phyloP scores from a whole-genome alignment of 768 basidiomycete species.

The Termitomyces heimii region DNA sequence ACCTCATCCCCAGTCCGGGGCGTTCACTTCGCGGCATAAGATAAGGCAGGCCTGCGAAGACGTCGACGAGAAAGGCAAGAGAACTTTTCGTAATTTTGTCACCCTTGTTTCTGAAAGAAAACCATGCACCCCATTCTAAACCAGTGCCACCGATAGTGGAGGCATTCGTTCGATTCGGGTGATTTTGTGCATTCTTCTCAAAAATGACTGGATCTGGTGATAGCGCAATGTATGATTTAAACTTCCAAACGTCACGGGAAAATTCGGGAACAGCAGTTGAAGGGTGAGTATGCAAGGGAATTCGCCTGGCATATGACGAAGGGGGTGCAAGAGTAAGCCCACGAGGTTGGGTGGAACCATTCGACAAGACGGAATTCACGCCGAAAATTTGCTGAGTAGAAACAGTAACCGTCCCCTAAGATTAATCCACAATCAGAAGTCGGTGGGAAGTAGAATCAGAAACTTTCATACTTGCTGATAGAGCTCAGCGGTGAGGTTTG shows the following conservation, averaged over 20 bases:
- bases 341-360: slow-evolving; percentile 11
- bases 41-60: slow-evolving; percentile 37
- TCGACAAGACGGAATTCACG: slow-evolving; percentile 27
- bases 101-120: slow-evolving; percentile 33
- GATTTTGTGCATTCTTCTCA: slow-evolving; percentile 30
- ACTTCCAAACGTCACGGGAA: slow-evolving; percentile 25
- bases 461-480: slow-evolving; percentile 40
- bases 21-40: slow-evolving; percentile 43
- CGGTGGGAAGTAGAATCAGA: not conserved
- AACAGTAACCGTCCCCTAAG: slow-evolving; percentile 40
- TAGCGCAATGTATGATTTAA: slow-evolving; percentile 25
- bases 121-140: slow-evolving; percentile 55
- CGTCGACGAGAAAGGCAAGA: slow-evolving; percentile 58
- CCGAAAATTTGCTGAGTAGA: slow-evolving; percentile 55
- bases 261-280: slow-evolving; percentile 24
- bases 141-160: slow-evolving; percentile 47
- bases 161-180: slow-evolving; percentile 29
- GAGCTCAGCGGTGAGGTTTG: slow-evolving; percentile 54
- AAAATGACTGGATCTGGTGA: slow-evolving; percentile 36
- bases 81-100: slow-evolving; percentile 42
- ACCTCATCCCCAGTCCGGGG: slow-evolving; percentile 20
- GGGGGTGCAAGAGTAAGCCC: slow-evolving; percentile 38
- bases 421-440: not conserved
- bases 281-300: slow-evolving; percentile 54
- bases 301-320: slow-evolving; percentile 53